A percentile compares a stretch with the other conserved stretches of the same genome.
Evolutionary conservation across 768 basidiomycete genomes (phyloP).

Genomic region (Aureoboletus auriporus): DNA sequence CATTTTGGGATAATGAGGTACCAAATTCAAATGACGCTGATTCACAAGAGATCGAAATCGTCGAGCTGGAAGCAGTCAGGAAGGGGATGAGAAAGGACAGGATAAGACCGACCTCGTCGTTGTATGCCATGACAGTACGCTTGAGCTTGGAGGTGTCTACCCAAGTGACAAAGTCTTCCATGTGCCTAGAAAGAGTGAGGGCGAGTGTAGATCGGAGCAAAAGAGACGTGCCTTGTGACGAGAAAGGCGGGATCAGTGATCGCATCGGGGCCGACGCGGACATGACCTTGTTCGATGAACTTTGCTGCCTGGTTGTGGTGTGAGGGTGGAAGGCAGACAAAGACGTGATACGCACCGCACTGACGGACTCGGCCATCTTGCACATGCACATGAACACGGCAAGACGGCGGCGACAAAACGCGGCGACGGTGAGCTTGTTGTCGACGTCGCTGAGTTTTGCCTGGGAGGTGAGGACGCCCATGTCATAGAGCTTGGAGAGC

Average conservation of each 20-base stretch:
- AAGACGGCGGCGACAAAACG: slow-evolving; percentile 87
- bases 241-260: slow-evolving; percentile 96
- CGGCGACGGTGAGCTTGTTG: slow-evolving; percentile 90
- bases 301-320: slow-evolving; percentile 72
- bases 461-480: slow-evolving; percentile 83
- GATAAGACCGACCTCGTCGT: slow-evolving; percentile 73
- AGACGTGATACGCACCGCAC: slow-evolving; percentile 59
- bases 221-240: slow-evolving; percentile 66
- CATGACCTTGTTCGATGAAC: slow-evolving; percentile 97
- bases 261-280: slow-evolving; percentile 93
- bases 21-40: background rate
- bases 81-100: background rate
- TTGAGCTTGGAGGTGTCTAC: slow-evolving; percentile 97
- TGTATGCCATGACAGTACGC: slow-evolving; percentile 92
- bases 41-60: slow-evolving; percentile 84
- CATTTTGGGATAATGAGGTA: background rate
- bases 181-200: slow-evolving; percentile 52
- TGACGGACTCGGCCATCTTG: slow-evolving; percentile 95
- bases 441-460: slow-evolving; percentile 93
- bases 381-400: slow-evolving; percentile 89
- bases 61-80: slow-evolving; percentile 60
- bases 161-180: slow-evolving; percentile 99
- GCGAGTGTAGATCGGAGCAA: background rate
- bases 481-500: slow-evolving; percentile 94
- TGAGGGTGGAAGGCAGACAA: slow-evolving; percentile 1